Conservation (phyloP, 2,329 filamentous ascomycete species). For the Cladosporium velox region DNA sequence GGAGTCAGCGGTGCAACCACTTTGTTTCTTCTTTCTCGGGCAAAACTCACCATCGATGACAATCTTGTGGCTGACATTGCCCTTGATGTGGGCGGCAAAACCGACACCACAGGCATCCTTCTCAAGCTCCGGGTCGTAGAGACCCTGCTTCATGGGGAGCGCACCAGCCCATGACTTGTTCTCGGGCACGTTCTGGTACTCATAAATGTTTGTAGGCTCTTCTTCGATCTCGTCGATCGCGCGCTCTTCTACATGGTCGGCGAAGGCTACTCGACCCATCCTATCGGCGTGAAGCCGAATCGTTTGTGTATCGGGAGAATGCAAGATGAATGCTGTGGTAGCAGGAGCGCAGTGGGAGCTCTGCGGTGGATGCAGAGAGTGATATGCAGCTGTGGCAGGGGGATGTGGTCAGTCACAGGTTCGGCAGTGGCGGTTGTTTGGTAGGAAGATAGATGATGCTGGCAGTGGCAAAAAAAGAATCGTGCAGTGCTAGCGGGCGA, state of each 20-base stretch:
- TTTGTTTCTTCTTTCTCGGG: neutral
- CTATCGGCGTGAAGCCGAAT: conserved; percentile 55
- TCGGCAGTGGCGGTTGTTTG: neutral
- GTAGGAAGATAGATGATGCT: neutral
- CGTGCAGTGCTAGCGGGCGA: neutral
- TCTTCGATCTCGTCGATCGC: conserved; percentile 53
- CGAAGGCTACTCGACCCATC: conserved; percentile 57
- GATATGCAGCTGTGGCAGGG: conserved; percentile 15
- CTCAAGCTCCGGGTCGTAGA: conserved; percentile 93
- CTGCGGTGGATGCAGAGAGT: conserved; percentile 1
- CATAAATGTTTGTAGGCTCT: conserved; percentile 66
- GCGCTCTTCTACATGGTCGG: conserved; percentile 51
- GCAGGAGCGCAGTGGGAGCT: neutral
- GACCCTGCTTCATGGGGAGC: conserved; percentile 95
- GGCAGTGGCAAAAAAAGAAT: conserved; percentile 12
- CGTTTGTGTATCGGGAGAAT: conserved; percentile 13
- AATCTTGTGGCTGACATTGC: conserved; percentile 95
- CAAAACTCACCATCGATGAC: conserved; percentile 83
- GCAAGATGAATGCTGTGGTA: conserved; percentile 9
- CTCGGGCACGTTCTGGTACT: conserved; percentile 75
- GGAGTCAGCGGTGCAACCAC: conserved; percentile 37
- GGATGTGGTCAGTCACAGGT: conserved; percentile 13
- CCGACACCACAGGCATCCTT: conserved; percentile 99
- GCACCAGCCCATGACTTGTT: conserved; percentile 94
- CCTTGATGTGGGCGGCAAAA: conserved; percentile 98